A percentile compares a stretch with the other conserved stretches of the same genome.
Evolutionary conservation across 164 flowering plant genomes (phyloP).

Genomic region (Umbilicus rupestris): DNA sequence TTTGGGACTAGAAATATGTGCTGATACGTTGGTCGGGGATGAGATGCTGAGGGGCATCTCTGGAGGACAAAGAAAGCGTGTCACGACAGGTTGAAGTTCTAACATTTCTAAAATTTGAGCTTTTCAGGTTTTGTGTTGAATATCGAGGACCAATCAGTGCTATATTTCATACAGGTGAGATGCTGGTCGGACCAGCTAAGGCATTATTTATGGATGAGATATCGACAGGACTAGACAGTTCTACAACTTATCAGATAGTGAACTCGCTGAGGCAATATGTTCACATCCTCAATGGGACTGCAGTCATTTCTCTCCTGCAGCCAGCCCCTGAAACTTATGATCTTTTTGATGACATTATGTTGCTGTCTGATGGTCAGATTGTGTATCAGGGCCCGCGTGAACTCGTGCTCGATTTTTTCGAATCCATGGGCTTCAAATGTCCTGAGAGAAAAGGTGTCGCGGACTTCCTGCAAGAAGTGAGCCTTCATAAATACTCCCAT

Average conservation of each 20-base stretch:
- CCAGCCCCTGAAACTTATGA: slow-evolving; percentile 33
- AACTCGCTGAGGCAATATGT: slow-evolving; percentile 21
- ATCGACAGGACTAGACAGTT: slow-evolving; percentile 32
- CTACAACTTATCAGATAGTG: slow-evolving; percentile 30
- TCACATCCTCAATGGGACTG: slow-evolving; percentile 26
- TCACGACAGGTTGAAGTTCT: slow-evolving; percentile 21
- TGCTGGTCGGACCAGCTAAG: slow-evolving; percentile 30
- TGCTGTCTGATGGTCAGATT: slow-evolving; percentile 27
- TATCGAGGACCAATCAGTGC: not conserved
- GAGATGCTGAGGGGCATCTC: slow-evolving; percentile 27
- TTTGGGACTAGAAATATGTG: slow-evolving; percentile 28
- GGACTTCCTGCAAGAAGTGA: slow-evolving; percentile 24
- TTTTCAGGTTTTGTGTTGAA: not conserved
- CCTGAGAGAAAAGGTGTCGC: slow-evolving; percentile 29
- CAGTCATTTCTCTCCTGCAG: slow-evolving; percentile 30
- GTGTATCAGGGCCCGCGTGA: slow-evolving; percentile 32
- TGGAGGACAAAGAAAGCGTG: slow-evolving; percentile 30
- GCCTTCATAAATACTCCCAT: not conserved
- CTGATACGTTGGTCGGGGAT: slow-evolving; percentile 28
- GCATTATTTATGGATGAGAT: slow-evolving; percentile 35
- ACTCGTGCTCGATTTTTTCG: slow-evolving; percentile 25
- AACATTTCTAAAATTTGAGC: too few relatives aligned
- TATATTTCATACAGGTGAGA: slow-evolving; percentile 18
- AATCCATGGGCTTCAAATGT: slow-evolving; percentile 27
- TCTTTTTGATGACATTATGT: slow-evolving; percentile 34